Base-by-base conservation (phyloP, 352 stramenopile species). In the Pythium vanterpoolii region DNA sequence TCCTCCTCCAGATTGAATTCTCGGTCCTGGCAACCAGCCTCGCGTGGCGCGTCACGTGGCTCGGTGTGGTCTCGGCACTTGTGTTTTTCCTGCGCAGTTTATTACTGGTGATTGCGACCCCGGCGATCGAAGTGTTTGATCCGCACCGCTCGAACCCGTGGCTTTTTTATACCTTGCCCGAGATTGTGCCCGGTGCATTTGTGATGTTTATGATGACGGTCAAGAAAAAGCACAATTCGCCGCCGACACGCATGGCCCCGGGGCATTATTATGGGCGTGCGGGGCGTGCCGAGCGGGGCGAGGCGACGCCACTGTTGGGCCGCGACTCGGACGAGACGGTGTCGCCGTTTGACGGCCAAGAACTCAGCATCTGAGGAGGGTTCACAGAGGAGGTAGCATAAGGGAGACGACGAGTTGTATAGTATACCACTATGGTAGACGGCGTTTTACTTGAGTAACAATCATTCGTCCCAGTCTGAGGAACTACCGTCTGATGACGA, bases 151-250 rank as follows among this genome's bases (percentile, higher is more conserved):
- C 79, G 16, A 88, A 87, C 48, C 76, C 74, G 60, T 89, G 83
- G 83, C 47, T 92, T 16, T 87, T 89, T 55, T 92, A 92, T 68
- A 80, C 83, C 14, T 64, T 92, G 38, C 77, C 78, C 0, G 79
- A 92, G 68, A 76, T 92, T 47, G 67, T 90, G 30, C 83, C 83
- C 3, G 83, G 79, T 26, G 59, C 76, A 13, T 64, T 92, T 42
- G 83, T 92, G 24, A 87, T 92, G 42, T 84, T 77, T 51, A 88
- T 86, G 78, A 92, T 92, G 83, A 82, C 82, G 16, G 80, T 90
- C 52, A 89, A 92, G 68, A 64, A n/a, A n/a, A n/a, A 67, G 30
- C 42, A 56, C 21, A 38, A 14, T 14, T 23, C 24, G 26, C 8
- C 36, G 51, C 8, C 39, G 16, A 48, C 8, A 31, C 7, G 56